Conservation (phyloP, 2,329 filamentous ascomycete species). For the Cercospora sojina region DNA sequence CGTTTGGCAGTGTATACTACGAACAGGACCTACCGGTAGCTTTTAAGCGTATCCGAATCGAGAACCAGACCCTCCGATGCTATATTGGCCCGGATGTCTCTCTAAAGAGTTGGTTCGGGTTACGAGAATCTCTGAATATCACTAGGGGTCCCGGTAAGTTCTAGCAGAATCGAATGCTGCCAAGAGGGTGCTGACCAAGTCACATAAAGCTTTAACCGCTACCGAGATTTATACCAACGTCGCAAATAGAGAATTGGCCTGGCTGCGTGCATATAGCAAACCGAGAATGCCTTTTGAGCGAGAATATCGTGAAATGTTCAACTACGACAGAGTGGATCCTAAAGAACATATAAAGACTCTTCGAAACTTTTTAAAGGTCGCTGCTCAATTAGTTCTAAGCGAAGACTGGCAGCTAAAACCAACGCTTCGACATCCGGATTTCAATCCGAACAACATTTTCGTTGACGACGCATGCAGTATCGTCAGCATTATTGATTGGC, state of each 20-base stretch:
- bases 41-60: conserved; percentile 14
- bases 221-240: conserved; percentile 30
- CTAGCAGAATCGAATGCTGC: background rate
- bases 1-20: conserved; percentile 38
- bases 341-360: conserved; percentile 32
- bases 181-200: background rate
- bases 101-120: conserved; percentile 36
- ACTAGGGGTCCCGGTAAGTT: conserved; percentile 37
- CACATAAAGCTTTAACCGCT: conserved; percentile 16
- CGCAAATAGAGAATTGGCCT: conserved; percentile 37
- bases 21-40: conserved; percentile 29
- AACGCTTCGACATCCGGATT: conserved; percentile 39
- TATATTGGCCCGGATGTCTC: conserved; percentile 39
- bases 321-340: conserved; percentile 23
- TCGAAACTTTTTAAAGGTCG: conserved; percentile 34
- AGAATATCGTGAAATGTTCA: conserved; percentile 35
- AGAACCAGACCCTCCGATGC: conserved; percentile 19
- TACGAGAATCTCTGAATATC: conserved; percentile 29
- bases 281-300: conserved; percentile 37
- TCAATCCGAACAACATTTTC: conserved; percentile 40
- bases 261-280: conserved; percentile 32
- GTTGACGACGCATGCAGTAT: conserved; percentile 39
- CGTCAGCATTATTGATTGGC: conserved; percentile 26
- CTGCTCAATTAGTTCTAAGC: conserved; percentile 22
- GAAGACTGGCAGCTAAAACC: conserved; percentile 24